Percentiles rank a stretch among this genome's conserved stretches.
Evolutionary conservation across 2,329 filamentous ascomycete species (phyloP).

Genomic region (Setomelanomma holmii): DNA sequence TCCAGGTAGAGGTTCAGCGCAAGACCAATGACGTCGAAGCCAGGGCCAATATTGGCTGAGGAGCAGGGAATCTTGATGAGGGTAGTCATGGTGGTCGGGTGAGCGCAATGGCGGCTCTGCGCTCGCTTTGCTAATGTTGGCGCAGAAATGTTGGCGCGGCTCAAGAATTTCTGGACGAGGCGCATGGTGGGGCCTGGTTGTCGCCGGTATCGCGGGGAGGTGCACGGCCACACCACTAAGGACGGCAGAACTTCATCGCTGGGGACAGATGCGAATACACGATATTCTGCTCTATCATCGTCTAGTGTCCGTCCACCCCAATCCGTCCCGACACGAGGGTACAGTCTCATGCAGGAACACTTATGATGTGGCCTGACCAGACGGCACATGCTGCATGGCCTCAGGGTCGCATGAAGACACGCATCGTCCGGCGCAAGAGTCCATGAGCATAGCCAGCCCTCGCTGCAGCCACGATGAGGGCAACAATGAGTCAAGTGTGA

Average conservation of each 20-base stretch:
- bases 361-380: no score
- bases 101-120: conserved; percentile 16
- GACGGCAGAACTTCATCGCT: no score
- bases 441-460: no score
- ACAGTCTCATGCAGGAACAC: no score
- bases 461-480: neutral
- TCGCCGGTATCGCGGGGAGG: conserved; percentile 2
- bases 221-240: neutral
- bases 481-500: no score
- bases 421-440: no score
- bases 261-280: no score
- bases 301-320: no score
- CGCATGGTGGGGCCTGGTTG: conserved; percentile 3
- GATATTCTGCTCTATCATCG: no score
- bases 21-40: conserved; percentile 97
- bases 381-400: no score
- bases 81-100: conserved; percentile 35
- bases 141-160: conserved; percentile 9
- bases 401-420: no score
- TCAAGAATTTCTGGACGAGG: conserved; percentile 2
- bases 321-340: no score
- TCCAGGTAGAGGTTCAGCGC: conserved; percentile 94
- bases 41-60: conserved; percentile 94
- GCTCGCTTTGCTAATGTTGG: conserved; percentile 5
- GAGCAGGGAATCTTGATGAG: conserved; percentile 89